Percentiles rank a stretch among this genome's conserved stretches.
These are phyloP conservation scores for Kluyveromyces starmeri DNA, from an alignment of 805 yeast genomes.

Conservation along the genomic window DNA sequence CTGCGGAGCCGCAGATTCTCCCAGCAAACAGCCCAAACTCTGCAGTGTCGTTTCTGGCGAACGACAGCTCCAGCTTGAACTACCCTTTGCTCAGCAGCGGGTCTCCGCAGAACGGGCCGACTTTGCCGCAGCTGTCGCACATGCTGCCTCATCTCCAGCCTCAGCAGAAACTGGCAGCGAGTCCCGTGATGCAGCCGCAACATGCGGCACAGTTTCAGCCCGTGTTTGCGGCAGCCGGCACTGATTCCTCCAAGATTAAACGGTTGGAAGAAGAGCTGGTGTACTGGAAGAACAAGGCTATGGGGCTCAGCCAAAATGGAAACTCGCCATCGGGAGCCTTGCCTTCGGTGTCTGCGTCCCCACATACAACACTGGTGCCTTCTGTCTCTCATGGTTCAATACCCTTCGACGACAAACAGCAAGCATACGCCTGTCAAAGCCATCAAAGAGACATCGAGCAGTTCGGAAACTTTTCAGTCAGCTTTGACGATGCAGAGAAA, in stretches of 20 bases:
- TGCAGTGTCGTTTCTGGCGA: no score
- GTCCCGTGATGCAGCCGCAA: background rate
- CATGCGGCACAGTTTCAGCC: background rate
- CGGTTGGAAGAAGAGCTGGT: constrained; percentile 1
- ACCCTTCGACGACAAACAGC: no score
- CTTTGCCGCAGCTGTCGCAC: background rate
- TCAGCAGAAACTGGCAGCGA: background rate
- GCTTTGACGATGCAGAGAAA: background rate
- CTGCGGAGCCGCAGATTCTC: background rate
- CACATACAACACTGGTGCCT: no score
- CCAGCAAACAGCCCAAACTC: no score
- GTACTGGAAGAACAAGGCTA: constrained; percentile 4
- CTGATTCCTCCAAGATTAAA: background rate
- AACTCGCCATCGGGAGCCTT: no score
- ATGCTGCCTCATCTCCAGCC: background rate
- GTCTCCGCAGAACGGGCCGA: background rate
- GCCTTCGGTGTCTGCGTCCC: no score
- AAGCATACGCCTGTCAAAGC: no score
- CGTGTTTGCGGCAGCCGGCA: background rate
- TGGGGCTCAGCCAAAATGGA: background rate
- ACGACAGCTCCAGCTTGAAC: no score
- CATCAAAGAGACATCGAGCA: no score
- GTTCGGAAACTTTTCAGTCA: no score
- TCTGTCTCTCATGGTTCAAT: no score
- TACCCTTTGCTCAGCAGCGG: no score